Percentiles rank a stretch among this genome's conserved stretches.
Evolutionary conservation across 2,329 filamentous ascomycete genomes (phyloP).

Genomic region (Scedosporium minutisporum): DNA sequence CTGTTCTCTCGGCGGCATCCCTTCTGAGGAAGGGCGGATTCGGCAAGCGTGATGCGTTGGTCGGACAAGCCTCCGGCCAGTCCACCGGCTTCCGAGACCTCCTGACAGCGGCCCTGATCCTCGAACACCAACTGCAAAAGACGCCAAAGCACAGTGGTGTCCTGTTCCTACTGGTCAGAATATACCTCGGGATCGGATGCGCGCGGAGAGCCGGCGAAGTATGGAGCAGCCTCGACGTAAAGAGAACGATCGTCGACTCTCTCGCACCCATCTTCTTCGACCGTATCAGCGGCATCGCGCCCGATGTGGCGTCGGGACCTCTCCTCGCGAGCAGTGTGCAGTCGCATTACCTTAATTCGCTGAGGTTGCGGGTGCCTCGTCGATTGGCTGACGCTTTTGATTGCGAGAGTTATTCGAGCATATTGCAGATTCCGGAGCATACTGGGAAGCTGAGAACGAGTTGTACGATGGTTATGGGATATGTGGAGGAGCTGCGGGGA

Average conservation of each 20-base stretch:
- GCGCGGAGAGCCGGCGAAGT: slow-evolving; percentile 34
- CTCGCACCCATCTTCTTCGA: slow-evolving; percentile 46
- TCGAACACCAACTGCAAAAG: slow-evolving; percentile 37
- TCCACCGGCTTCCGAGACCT: slow-evolving; percentile 19
- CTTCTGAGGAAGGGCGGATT: slow-evolving; percentile 7
- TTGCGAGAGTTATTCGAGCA: slow-evolving; percentile 39
- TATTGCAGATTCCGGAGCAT: slow-evolving; percentile 36
- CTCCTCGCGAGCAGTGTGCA: slow-evolving; percentile 27
- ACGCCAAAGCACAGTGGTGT: slow-evolving; percentile 36
- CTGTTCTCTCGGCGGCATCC: slow-evolving; percentile 8
- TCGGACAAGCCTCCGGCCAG: slow-evolving; percentile 1
- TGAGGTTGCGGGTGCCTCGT: slow-evolving; percentile 35
- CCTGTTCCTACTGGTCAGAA: slow-evolving; percentile 39
- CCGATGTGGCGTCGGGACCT: slow-evolving; percentile 13
- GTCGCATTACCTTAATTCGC: slow-evolving; percentile 34
- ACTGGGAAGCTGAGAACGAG: slow-evolving; percentile 35
- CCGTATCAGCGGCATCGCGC: slow-evolving; percentile 39
- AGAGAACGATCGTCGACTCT: slow-evolving; percentile 48
- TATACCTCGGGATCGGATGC: slow-evolving; percentile 42
- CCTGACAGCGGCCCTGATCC: slow-evolving; percentile 37
- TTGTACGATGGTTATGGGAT: slow-evolving; percentile 41
- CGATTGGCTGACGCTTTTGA: slow-evolving; percentile 37
- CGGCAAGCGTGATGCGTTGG: neutral
- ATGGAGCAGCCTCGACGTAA: slow-evolving; percentile 43
- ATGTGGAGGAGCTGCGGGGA: slow-evolving; percentile 41